Percentiles rank a stretch among this genome's conserved stretches.
phyloP scores from a whole-genome alignment of 2,329 filamentous ascomycete species.

The Apiospora saccharicola region DNA sequence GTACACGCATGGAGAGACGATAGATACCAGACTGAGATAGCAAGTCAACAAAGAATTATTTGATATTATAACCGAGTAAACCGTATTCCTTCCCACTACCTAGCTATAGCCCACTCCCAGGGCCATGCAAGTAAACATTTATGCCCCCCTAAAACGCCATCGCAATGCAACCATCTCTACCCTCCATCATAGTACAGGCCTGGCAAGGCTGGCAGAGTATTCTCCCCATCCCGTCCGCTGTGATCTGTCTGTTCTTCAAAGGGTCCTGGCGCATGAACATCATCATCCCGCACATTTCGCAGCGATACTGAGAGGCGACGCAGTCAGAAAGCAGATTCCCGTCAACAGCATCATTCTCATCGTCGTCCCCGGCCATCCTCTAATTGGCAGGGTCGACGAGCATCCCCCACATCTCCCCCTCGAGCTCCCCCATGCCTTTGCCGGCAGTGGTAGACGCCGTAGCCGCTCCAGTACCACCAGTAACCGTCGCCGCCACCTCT shows the following conservation, averaged over 20 bases:
- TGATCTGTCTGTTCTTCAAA: not conserved
- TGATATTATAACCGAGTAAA: not conserved
- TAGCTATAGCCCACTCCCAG: not conserved
- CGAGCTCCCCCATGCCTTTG: constrained; percentile 63
- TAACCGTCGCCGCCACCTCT: not conserved
- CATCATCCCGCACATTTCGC: not conserved
- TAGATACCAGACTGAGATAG: not conserved
- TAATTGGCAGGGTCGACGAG: constrained; percentile 72
- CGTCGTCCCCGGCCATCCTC: constrained; percentile 41
- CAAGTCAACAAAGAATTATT: not conserved
- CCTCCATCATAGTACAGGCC: not conserved
- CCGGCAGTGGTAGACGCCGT: not conserved
- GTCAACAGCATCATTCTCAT: not conserved
- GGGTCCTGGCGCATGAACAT: not conserved
- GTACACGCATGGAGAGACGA: not conserved
- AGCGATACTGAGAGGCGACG: not conserved
- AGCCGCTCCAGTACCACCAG: not conserved
- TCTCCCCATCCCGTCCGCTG: not conserved
- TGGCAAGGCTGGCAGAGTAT: not conserved
- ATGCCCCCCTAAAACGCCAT: not conserved
- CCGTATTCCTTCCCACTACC: not conserved
- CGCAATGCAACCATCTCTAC: not conserved
- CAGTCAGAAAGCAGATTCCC: not conserved
- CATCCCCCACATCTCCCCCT: constrained; percentile 75
- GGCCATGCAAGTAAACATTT: not conserved